Conservation (phyloP, 2,329 filamentous ascomycete species). For the Didymella arachidicola region DNA sequence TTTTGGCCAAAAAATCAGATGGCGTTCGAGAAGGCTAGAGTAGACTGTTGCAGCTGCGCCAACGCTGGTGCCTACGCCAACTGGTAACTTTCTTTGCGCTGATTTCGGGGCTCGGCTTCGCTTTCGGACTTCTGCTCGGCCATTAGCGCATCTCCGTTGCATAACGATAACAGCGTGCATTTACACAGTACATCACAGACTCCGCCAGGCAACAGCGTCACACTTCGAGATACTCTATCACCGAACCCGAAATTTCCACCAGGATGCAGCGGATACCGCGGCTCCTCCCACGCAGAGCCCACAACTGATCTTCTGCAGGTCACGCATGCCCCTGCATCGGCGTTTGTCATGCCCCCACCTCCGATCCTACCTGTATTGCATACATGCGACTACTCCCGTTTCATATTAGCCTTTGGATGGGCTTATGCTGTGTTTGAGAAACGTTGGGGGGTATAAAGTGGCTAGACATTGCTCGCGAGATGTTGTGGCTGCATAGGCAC, state of each 20-base stretch:
- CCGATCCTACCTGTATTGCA: slow-evolving; percentile 17
- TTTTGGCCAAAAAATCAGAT: neutral
- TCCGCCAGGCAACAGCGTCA: slow-evolving; percentile 11
- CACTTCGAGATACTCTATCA: neutral
- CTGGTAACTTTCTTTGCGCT: neutral
- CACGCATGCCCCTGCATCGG: slow-evolving; percentile 21
- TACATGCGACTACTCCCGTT: slow-evolving; percentile 17
- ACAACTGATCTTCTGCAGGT: slow-evolving; percentile 1
- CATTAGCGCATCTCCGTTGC: slow-evolving; percentile 12
- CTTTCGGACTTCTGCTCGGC: slow-evolving; percentile 10
- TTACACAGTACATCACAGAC: neutral
- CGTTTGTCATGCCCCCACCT: slow-evolving; percentile 5
- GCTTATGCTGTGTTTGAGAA: slow-evolving; percentile 11
- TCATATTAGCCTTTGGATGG: slow-evolving; percentile 12
- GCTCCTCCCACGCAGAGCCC: slow-evolving; percentile 10
- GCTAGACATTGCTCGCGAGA: neutral
- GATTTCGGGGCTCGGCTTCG: neutral
- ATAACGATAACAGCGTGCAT: neutral
- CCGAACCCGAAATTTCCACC: slow-evolving; percentile 9
- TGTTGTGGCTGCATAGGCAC: slow-evolving; percentile 5
- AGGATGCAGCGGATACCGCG: slow-evolving; percentile 10
- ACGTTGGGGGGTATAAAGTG: slow-evolving; percentile 18
- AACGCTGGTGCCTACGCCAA: neutral
- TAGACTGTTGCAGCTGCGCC: neutral
- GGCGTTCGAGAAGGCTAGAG: neutral